Evolutionary conservation across 768 basidiomycete species (phyloP).

Genomic region (Rhodocollybia butyracea): DNA sequence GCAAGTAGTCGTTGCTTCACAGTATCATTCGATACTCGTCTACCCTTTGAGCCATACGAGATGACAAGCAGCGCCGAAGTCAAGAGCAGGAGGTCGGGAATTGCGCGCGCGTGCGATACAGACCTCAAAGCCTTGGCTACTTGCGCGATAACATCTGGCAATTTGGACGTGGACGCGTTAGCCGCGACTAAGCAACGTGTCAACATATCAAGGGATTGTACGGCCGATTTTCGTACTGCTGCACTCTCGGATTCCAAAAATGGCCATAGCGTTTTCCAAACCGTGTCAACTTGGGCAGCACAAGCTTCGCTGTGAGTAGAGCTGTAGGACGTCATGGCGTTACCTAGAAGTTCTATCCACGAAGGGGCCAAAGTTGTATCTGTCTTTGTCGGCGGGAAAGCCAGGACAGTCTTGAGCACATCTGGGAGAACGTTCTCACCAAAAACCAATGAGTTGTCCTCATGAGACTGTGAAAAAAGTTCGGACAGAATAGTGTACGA

Average conservation of each 20-base stretch:
- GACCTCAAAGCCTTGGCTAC: conserved; percentile 67
- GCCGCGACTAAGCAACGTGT: conserved; percentile 72
- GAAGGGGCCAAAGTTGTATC: conserved; percentile 67
- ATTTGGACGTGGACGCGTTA: conserved; percentile 45
- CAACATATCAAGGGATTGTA: conserved; percentile 59
- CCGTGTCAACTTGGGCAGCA: conserved; percentile 50
- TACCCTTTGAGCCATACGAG: conserved; percentile 46
- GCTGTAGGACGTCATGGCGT: conserved; percentile 65
- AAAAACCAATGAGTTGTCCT: conserved; percentile 47
- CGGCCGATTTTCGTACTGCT: conserved; percentile 58
- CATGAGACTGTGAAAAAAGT: conserved; percentile 56
- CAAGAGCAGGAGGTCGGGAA: conserved; percentile 77
- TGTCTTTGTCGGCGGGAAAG: conserved; percentile 66
- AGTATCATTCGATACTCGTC: conserved; percentile 58
- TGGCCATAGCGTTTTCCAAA: conserved; percentile 74
- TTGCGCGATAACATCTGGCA: conserved; percentile 63
- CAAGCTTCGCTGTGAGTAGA: conserved; percentile 46
- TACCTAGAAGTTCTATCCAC: conserved; percentile 78
- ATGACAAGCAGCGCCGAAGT: conserved; percentile 65
- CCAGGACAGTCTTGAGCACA: conserved; percentile 65
- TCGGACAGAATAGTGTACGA: conserved; percentile 85
- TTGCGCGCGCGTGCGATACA: conserved; percentile 66
- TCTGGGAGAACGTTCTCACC: conserved; percentile 53
- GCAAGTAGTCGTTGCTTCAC: conserved; percentile 51
- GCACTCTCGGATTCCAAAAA: conserved; percentile 73